Base-by-base conservation (phyloP, 345 rosid genomes). In the Salix udensis region DNA sequence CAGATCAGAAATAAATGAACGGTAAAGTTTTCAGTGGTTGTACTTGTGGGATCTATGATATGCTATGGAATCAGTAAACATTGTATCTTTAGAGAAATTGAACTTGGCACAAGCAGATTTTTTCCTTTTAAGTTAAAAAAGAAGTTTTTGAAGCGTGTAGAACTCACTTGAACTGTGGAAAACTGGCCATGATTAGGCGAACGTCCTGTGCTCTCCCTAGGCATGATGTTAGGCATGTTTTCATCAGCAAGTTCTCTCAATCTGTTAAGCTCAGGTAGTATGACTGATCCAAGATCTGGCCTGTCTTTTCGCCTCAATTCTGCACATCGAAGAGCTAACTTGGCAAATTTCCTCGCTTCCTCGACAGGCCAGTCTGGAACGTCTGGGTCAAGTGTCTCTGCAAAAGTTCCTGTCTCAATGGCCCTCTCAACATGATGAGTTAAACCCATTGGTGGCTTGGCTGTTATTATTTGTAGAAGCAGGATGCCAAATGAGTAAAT, bases 391-490 rank as follows among this genome's bases (percentile, higher is more conserved):
- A 91, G 88, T 4, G 82, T 75, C 61, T 82, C 82, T 1, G 68
- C 66, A 24, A 96, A 89, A 48, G 64, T 88, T 75, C 96, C 91
- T 1, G 79, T 84, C 71, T 89, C 90, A 13, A 93, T 89, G 11
- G 96, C 87, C 52, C 65, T 84, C 48, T 89, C 91, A 39, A 96
- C 88, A 1, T 74, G 85, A 79, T 89, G 92, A 53, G 92, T 81
- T 83, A 96, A 80, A 44, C 98, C 98, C 99, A 93, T 96, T 37
- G 96, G 97, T 66, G 94, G 89, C 76, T 85, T 93, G 46, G 94
- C 93, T 2, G 98, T 93, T 79, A 96, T 86, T 30, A 91, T 85
- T 75, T 93, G 99, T 39, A 96, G 89, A 65, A 96, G 89, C 86
- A 96, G 55, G 71, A 93, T 77, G 8, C 98, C 99, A 0, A 91